Conservation (phyloP, 345 rosid species). For the Syzygium jambos region DNA sequence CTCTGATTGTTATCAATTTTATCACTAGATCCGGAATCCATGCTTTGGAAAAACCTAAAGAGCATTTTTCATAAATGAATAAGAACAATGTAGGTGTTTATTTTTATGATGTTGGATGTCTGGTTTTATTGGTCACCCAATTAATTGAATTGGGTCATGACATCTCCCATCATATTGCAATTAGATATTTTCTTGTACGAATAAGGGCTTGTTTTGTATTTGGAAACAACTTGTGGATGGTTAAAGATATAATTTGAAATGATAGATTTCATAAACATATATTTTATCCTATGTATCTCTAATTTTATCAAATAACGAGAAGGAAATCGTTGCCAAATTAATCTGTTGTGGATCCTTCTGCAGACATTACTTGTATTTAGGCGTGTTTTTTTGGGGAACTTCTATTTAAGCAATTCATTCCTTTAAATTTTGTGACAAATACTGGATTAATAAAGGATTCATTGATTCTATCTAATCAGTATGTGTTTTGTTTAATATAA, state of each 20-base stretch:
- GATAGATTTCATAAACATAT: background rate
- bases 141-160: background rate
- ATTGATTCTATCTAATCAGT: background rate
- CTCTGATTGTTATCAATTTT: background rate
- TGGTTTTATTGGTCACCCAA: background rate
- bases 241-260: background rate
- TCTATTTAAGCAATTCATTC: background rate
- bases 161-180: background rate
- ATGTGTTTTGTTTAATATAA: background rate
- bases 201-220: background rate
- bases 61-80: background rate
- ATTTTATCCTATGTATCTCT: background rate
- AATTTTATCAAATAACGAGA: background rate
- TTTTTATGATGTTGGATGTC: background rate
- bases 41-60: background rate
- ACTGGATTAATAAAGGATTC: background rate
- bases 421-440: background rate
- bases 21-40: background rate
- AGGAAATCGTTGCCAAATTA: background rate
- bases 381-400: background rate
- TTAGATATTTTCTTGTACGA: background rate
- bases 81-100: background rate
- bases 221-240: background rate
- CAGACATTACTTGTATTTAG: background rate
- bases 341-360: background rate